Evolutionary conservation across 148 eudicot species (phyloP).

Genomic region (Mesembryanthemum crystallinum): DNA sequence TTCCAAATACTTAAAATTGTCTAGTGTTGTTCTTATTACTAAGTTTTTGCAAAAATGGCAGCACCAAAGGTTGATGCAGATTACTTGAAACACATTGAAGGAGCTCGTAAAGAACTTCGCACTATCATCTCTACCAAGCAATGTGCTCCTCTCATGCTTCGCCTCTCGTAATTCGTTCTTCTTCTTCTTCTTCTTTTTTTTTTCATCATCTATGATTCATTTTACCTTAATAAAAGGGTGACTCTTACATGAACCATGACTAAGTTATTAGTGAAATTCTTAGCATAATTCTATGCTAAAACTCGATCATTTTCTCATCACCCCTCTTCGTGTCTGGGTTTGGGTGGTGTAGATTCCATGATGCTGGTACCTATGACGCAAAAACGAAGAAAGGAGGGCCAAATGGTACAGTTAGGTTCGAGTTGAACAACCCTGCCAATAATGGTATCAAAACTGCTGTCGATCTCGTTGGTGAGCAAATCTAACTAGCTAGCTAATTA

Average conservation of each 20-base stretch:
- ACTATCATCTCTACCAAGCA: constrained; percentile 64
- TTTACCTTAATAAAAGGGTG: background rate
- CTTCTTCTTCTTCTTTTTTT: background rate
- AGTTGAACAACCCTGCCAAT: constrained; percentile 55
- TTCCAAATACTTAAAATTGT: too few species aligned
- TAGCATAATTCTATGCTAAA: too few species aligned
- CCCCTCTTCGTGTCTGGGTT: background rate
- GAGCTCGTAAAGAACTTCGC: constrained; percentile 69
- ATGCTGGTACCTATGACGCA: constrained; percentile 81
- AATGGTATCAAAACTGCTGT: constrained; percentile 63
- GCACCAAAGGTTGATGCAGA: constrained; percentile 35
- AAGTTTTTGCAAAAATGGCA: too few species aligned
- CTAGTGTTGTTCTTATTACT: too few species aligned
- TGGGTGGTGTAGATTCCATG: constrained; percentile 64
- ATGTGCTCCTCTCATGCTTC: constrained; percentile 95
- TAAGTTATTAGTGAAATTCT: too few species aligned
- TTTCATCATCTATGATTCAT: background rate
- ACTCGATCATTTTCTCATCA: too few species aligned
- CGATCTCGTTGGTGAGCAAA: constrained; percentile 61
- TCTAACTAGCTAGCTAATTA: background rate
- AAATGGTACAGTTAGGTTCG: constrained; percentile 69
- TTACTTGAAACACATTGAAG: constrained; percentile 66
- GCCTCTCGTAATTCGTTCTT: constrained; percentile 57
- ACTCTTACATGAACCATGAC: too few species aligned
- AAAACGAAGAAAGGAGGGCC: constrained; percentile 78